Percentiles rank a stretch among this genome's conserved stretches.
These are phyloP conservation scores for Calamus simplicifolius DNA, from an alignment of 176 grass and related monocot genomes.

Conservation along the genomic window DNA sequence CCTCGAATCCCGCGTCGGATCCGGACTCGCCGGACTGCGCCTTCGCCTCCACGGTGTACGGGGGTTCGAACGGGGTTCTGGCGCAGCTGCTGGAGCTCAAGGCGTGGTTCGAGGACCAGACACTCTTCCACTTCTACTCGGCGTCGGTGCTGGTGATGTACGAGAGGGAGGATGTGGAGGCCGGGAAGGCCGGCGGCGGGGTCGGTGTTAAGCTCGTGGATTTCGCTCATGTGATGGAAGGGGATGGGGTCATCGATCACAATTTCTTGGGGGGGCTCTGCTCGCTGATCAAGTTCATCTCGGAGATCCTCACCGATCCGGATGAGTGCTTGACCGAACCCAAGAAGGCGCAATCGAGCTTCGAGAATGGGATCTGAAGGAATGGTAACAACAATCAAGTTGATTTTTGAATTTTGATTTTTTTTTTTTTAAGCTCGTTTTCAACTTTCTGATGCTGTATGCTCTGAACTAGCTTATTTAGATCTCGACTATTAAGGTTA, in stretches of 20 bases:
- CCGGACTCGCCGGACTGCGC: conserved; percentile 27
- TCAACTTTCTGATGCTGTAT: too few species aligned
- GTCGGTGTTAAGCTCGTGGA: conserved; percentile 65
- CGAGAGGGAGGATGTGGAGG: conserved; percentile 17
- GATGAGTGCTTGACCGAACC: not conserved
- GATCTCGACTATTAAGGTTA: too few species aligned
- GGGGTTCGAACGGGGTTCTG: conserved; percentile 44
- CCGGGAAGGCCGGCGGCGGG: not conserved
- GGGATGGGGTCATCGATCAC: conserved; percentile 78
- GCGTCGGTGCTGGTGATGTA: conserved; percentile 57
- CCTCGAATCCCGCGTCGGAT: conserved; percentile 16
- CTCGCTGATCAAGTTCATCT: conserved; percentile 67
- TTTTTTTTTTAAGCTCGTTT: too few species aligned
- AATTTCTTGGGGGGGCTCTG: conserved; percentile 87
- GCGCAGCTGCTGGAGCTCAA: conserved; percentile 74
- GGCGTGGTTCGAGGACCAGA: conserved; percentile 85
- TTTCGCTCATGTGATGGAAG: conserved; percentile 69
- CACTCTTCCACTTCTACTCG: conserved; percentile 90
- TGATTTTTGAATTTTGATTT: too few species aligned
- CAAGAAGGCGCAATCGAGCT: too few species aligned
- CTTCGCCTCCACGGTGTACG: conserved; percentile 49
- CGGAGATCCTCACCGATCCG: conserved; percentile 41
- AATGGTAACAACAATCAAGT: too few species aligned
- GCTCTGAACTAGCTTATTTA: too few species aligned
- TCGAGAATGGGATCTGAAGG: too few species aligned